Base-by-base conservation (phyloP, 2,329 filamentous ascomycete species). In the Penicillium sp. region DNA sequence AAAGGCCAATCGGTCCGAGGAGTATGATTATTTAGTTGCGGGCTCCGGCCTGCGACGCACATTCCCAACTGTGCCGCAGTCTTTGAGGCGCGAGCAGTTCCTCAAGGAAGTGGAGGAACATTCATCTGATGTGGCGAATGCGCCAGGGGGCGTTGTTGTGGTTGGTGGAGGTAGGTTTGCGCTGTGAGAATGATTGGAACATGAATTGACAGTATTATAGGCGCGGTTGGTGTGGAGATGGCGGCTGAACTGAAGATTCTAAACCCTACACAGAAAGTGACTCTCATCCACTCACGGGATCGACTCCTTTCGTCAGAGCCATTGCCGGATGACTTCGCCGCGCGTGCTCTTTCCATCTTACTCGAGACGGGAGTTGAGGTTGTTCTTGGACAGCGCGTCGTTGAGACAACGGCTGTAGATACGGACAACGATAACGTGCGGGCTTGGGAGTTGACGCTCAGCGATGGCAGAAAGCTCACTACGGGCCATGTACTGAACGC, bases 201-300 rank as follows among this genome's bases (percentile, higher is more conserved):
- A 14, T n/a, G 11, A 4, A 4, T n/a, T 36, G 7, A 36, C 34
- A n/a, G 3, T 14, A n/a, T 34, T 4, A 42, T 53, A 83, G 81
- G 88, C 46, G 90, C 89, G 6, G 89, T 92, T 1, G 90, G 90
- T 8, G 86, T 92, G 50, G 89, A 93, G 69, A 91, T 93, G 81
- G 88, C 90, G 0, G 85, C 88, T 1, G 89, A 94, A 74, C 77
- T 92, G 50, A 92, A 92, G 72, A 70, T 83, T 43, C 76, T 85
- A 22, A 80, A 87, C 56, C 88, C 90, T 0, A 65, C 81, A 10
- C 75, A 84, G 50, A 81, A 81, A 39, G 86, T 93, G n/a, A 89
- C 84, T 1, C 81, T 94, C 1, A 83, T 90, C 4, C 90, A 93
- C 69, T 92, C 89, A 4, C 80, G 88, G 18, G 77, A 81, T 24